Base-by-base conservation (phyloP, 345 rosid genomes). In the Citropsis articulata region DNA sequence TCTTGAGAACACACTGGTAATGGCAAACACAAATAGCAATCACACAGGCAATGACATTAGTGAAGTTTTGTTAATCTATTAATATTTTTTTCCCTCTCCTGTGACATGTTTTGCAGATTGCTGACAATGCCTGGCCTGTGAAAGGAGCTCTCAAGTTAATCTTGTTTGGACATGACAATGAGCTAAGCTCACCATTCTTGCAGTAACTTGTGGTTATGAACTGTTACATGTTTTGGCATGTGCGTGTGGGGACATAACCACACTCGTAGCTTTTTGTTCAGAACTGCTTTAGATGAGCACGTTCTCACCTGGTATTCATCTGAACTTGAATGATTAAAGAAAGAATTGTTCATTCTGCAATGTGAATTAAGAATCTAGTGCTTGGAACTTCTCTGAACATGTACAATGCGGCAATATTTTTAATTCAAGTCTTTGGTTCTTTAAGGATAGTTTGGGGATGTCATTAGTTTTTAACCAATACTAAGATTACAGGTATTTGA, bases 201-300 rank as follows among this genome's bases (percentile, higher is more conserved):
- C 45, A 72, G 78, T 78, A 73, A 70, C 81, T 64, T 66, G 61
- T 73, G 80, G 38, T 74, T 64, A 69, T 63, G 71, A 82, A 80
- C 78, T 78, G 71, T 75, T 61, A 36, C 55, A 75, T 77, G 71
- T 68, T 82, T 36, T 70, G 53, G 71, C 72, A 62, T 57, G 33
- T 77, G 28, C 72, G 78, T 25, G 59, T 55, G 79, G 72, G 74
- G 75, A 75, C 64, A 67, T 22, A 61, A 73, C 63, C 30, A 22
- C 36, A 45, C 9, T 53, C 66, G 24, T 69, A 22, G 4, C 38
- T 4, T 66, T 61, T 75, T 68, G 40, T 80, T 77, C 76, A 65
- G 69, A 53, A 72, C 75, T 77, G 73, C 73, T 73, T 73, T 60
- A 19, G 60, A 24, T 76, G 63, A 77, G 61, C 77, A 28, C 64